phyloP scores from a whole-genome alignment of 495 filamentous ascomycete species.

The Gamarada debralockiae region DNA sequence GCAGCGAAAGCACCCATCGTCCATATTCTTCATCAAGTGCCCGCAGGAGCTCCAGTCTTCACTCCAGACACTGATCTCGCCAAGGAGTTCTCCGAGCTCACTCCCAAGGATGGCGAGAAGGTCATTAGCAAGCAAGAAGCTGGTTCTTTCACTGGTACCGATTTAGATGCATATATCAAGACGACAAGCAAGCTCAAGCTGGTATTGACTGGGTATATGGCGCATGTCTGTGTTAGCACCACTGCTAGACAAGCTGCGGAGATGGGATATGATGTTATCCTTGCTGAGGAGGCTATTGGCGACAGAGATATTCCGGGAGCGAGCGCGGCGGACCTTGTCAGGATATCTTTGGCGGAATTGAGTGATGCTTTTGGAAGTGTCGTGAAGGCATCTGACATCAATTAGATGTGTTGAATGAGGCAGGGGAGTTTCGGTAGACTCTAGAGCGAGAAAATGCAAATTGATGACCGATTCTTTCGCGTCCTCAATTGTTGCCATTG shows the following conservation, averaged over 20 bases:
- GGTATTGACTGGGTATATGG: slow-evolving; percentile 31
- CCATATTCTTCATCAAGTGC: slow-evolving; percentile 51
- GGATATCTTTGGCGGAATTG: slow-evolving; percentile 39
- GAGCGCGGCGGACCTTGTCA: slow-evolving; percentile 33
- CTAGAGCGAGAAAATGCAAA: too few species aligned
- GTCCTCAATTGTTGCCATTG: too few species aligned
- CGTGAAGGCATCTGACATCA: slow-evolving; percentile 33
- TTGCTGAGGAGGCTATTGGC: slow-evolving; percentile 53
- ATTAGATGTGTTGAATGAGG: background rate
- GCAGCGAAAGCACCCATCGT: slow-evolving; percentile 44
- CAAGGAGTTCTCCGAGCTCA: slow-evolving; percentile 49
- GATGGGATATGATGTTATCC: slow-evolving; percentile 53
- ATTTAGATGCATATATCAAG: slow-evolving; percentile 26
- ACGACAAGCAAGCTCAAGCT: slow-evolving; percentile 25
- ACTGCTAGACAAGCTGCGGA: slow-evolving; percentile 52
- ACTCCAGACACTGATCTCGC: slow-evolving; percentile 49
- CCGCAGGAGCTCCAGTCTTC: slow-evolving; percentile 57
- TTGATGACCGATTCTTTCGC: too few species aligned
- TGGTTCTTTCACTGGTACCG: slow-evolving; percentile 28
- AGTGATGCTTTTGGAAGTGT: slow-evolving; percentile 45
- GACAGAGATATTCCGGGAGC: slow-evolving; percentile 40
- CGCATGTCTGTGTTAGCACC: slow-evolving; percentile 60
- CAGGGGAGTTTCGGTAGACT: too few species aligned
- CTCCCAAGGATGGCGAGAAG: slow-evolving; percentile 37
- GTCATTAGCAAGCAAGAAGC: slow-evolving; percentile 32